Conservation (phyloP, 345 rosid genomes). For the Raphanus sativus region DNA sequence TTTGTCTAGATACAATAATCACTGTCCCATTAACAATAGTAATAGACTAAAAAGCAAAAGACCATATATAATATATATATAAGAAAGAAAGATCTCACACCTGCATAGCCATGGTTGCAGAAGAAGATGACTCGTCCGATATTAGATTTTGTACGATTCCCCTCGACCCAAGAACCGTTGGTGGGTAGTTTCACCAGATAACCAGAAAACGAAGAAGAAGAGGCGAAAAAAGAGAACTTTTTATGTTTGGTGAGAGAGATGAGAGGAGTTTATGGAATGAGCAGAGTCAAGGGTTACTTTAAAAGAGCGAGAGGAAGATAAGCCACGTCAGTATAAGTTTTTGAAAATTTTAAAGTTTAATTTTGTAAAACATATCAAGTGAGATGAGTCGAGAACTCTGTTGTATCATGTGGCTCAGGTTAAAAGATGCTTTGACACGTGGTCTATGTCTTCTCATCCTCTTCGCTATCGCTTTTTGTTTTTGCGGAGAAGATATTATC, state of each 20-base stretch:
- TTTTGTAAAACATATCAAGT: background rate
- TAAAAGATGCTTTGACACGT: slow-evolving; percentile 39
- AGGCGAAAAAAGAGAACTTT: background rate
- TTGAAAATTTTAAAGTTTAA: background rate
- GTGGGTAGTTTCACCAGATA: background rate
- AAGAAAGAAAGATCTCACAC: slow-evolving; percentile 26
- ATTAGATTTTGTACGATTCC: background rate
- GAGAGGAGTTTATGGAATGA: background rate
- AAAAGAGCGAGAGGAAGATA: slow-evolving; percentile 28
- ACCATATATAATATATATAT: background rate
- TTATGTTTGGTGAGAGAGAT: slow-evolving; percentile 1
- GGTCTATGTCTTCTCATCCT: slow-evolving; percentile 23
- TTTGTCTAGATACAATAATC: slow-evolving; percentile 8
- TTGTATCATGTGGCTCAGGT: slow-evolving; percentile 69
- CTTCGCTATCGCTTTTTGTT: slow-evolving; percentile 35
- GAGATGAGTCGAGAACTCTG: slow-evolving; percentile 47
- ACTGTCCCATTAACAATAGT: background rate
- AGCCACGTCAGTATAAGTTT: slow-evolving; percentile 64
- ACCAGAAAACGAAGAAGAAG: slow-evolving; percentile 1
- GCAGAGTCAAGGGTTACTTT: slow-evolving; percentile 19
- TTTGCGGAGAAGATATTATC: slow-evolving; percentile 40
- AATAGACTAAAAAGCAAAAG: background rate
- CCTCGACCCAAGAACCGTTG: background rate
- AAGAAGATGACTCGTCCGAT: slow-evolving; percentile 21
- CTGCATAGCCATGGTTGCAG: slow-evolving; percentile 34